Evolutionary conservation across 345 rosid species (phyloP).

Genomic region (Kernera saxatilis): DNA sequence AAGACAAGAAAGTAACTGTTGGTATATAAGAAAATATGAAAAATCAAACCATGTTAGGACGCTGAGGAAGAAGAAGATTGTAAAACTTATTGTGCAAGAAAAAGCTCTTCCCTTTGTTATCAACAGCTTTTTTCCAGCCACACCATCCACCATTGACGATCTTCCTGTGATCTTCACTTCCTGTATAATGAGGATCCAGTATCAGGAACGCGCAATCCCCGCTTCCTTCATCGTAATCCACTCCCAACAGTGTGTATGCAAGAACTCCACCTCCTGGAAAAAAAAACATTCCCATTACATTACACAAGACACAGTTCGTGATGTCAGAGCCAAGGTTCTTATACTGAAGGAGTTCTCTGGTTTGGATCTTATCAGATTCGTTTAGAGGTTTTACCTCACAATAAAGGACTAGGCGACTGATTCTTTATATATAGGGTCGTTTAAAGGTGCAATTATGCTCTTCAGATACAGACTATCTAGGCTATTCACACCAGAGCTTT

Average conservation of each 20-base stretch:
- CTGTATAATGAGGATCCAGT: constrained; percentile 87
- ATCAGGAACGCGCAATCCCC: constrained; percentile 92
- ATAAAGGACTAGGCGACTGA: background rate
- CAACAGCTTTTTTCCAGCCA: constrained; percentile 89
- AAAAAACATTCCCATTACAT: background rate
- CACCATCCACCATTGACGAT: constrained; percentile 92
- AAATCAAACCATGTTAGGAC: constrained; percentile 66
- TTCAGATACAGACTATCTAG: background rate
- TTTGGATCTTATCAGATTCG: background rate
- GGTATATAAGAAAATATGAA: background rate
- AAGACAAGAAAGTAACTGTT: background rate
- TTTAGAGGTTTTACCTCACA: background rate
- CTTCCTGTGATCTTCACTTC: constrained; percentile 77
- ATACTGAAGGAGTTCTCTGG: background rate
- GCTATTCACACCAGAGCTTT: background rate
- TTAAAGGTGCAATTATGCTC: background rate
- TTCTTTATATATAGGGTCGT: background rate
- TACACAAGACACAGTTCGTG: background rate
- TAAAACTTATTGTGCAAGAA: constrained; percentile 83
- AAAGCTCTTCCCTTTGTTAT: constrained; percentile 82
- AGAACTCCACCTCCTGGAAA: constrained; percentile 93
- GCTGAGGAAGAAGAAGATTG: constrained; percentile 85
- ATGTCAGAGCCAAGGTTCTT: background rate
- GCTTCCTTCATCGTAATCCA: constrained; percentile 66
- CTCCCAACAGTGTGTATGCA: constrained; percentile 82